phyloP scores from a whole-genome alignment of 495 filamentous ascomycete species.

The Halenospora varia region DNA sequence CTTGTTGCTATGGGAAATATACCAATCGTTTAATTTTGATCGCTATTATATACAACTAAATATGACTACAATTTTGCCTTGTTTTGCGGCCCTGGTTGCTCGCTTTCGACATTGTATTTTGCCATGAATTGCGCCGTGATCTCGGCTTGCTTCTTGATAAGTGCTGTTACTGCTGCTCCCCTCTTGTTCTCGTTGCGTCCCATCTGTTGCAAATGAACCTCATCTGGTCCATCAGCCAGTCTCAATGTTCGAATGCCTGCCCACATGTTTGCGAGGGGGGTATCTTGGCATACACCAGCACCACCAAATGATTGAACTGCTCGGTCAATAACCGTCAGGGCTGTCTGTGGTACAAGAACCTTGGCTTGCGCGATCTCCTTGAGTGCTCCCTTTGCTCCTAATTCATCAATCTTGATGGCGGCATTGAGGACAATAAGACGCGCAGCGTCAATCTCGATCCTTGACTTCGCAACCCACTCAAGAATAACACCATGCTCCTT shows the following conservation, averaged over 20 bases:
- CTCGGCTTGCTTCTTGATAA: slow-evolving; percentile 59
- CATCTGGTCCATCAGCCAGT: slow-evolving; percentile 88
- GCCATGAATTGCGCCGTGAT: slow-evolving; percentile 63
- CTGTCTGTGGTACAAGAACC: slow-evolving; percentile 73
- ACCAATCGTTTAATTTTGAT: not conserved
- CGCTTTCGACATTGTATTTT: slow-evolving; percentile 49
- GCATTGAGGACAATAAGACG: slow-evolving; percentile 85
- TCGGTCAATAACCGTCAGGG: slow-evolving; percentile 77
- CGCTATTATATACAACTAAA: slow-evolving; percentile 5
- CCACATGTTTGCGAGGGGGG: slow-evolving; percentile 85
- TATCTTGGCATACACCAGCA: slow-evolving; percentile 86
- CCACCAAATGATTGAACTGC: slow-evolving; percentile 85
- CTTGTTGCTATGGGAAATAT: not conserved
- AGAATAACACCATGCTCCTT: slow-evolving; percentile 85
- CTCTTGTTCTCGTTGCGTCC: slow-evolving; percentile 78
- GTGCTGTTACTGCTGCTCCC: slow-evolving; percentile 56
- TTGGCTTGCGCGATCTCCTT: slow-evolving; percentile 87
- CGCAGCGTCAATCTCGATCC: slow-evolving; percentile 86
- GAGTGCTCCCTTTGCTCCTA: slow-evolving; percentile 73
- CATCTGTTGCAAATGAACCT: slow-evolving; percentile 90
- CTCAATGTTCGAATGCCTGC: slow-evolving; percentile 75
- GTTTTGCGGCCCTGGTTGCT: slow-evolving; percentile 46
- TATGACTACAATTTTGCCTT: slow-evolving; percentile 47
- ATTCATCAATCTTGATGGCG: slow-evolving; percentile 82
- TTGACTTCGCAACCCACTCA: slow-evolving; percentile 87